phyloP scores from a whole-genome alignment of 768 basidiomycete species.

The Mycena chlorophos region DNA sequence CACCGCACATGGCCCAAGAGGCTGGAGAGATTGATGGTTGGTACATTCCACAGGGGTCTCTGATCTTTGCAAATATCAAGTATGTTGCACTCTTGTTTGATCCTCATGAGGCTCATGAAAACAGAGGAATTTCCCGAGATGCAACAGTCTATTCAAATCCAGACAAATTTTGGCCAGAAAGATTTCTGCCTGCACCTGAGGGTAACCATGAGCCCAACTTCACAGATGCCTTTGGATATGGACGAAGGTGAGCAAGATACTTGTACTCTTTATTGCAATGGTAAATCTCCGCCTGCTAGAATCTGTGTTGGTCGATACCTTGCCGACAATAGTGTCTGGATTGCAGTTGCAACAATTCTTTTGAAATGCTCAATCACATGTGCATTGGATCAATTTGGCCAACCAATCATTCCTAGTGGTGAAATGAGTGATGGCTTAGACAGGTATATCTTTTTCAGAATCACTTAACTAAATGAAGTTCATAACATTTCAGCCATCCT shows the following conservation, averaged over 20 bases:
- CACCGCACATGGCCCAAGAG: too few relatives aligned
- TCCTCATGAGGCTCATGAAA: neutral
- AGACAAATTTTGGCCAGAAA: too few relatives aligned
- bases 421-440: neutral
- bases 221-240: neutral
- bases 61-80: constrained; percentile 4
- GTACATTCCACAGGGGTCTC: constrained; percentile 1
- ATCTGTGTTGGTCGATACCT: neutral
- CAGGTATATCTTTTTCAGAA: neutral
- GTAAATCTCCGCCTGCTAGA: neutral
- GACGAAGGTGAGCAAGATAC: neutral
- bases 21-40: too few relatives aligned
- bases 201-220: too few relatives aligned
- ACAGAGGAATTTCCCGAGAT: neutral
- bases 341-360: neutral
- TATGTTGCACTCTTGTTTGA: neutral
- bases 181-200: too few relatives aligned
- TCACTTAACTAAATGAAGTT: too few relatives aligned
- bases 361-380: neutral
- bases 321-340: neutral
- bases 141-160: neutral
- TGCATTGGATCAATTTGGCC: neutral
- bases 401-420: neutral
- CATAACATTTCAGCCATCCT: too few relatives aligned
- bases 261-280: neutral